Base-by-base conservation (phyloP, 2,329 filamentous ascomycete species). In the Dactylellina parvicollis region DNA sequence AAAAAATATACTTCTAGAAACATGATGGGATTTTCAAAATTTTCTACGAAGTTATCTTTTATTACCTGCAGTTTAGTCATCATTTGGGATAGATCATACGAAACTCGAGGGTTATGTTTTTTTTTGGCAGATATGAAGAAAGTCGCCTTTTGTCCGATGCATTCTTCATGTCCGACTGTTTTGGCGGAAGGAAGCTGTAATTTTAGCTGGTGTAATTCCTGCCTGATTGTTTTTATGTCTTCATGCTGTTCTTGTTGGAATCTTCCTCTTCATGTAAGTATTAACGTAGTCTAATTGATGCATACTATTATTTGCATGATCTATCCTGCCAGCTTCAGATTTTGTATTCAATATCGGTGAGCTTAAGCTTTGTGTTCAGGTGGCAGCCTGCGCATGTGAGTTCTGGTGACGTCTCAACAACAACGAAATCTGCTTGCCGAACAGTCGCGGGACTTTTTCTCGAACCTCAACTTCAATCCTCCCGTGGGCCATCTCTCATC, bases 391-490 rank as follows among this genome's bases (percentile, higher is more conserved):
- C 20, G 52, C 52, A 56, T 56, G 52, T 56, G 62, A 44, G 62
- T 30, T 59, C 30, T 18, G 44, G 62, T 67, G 62, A 52, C 62
- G 52, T 60, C 59, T 24, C 60, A 72, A 64, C 67, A 72, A 50
- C 59, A 52, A 64, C 54, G 50, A 72, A 60, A 56, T 46, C 57
- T 71, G 66, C 30, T 60, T 71, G 50, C 66, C 66, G 66, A 72
- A 38, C n/a, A 26, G 67, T 65, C 67, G 67, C 59, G 59, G 67
- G 59, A 65, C 59, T 59, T 72, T 72, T 72, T 44, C 46, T n/a
- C 57, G 18, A 65, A 72, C 67, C 50, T 72, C 67, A 57, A 34
- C 42, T 47, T 32, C 46, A 65, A 59, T 24, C 50, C 38, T 65
- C 38, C 40, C 40, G 60, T 44, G 20, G 22, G 49, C 66, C 32